These are phyloP conservation scores for Alternaria atra DNA, from an alignment of 2,329 filamentous ascomycete genomes.

Conservation along the genomic window DNA sequence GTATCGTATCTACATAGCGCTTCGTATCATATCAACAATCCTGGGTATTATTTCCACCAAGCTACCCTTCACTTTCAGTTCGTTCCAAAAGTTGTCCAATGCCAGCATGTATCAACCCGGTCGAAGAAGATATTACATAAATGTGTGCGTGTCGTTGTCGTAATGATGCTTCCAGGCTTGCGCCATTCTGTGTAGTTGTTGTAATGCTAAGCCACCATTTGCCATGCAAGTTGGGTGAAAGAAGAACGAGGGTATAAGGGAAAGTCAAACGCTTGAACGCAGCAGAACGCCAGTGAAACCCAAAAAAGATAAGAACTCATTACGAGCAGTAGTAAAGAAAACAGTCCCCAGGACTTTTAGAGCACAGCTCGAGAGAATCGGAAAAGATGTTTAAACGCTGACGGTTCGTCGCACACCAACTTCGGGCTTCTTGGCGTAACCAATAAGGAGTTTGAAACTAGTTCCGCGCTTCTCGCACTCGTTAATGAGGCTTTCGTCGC, in stretches of 20 bases:
- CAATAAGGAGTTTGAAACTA: constrained; percentile 89
- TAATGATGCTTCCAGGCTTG: constrained; percentile 32
- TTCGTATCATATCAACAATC: constrained; percentile 17
- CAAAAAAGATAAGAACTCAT: constrained; percentile 22
- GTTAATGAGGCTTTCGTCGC: constrained; percentile 74
- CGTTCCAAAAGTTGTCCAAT: constrained; percentile 37
- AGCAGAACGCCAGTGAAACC: constrained; percentile 27
- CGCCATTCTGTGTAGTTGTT: constrained; percentile 28
- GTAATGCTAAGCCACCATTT: constrained; percentile 31
- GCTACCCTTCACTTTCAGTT: constrained; percentile 3
- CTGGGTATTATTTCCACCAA: constrained; percentile 19
- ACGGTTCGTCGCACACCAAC: constrained; percentile 58
- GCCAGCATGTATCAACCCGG: constrained; percentile 44
- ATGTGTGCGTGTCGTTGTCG: constrained; percentile 15
- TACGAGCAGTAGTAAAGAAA: constrained; percentile 18
- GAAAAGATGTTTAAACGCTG: constrained; percentile 52
- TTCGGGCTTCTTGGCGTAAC: constrained; percentile 82
- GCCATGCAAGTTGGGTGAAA: constrained; percentile 38
- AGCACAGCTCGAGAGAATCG: constrained; percentile 45
- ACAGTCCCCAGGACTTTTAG: constrained; percentile 37
- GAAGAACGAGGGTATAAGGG: constrained; percentile 44
- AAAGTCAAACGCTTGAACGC: constrained; percentile 49
- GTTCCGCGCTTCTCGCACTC: constrained; percentile 90
- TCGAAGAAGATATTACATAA: constrained; percentile 27
- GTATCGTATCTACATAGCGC: constrained; percentile 24